Conservation (phyloP, 2,329 filamentous ascomycete species). For the Stagonosporopsis rhizophila region DNA sequence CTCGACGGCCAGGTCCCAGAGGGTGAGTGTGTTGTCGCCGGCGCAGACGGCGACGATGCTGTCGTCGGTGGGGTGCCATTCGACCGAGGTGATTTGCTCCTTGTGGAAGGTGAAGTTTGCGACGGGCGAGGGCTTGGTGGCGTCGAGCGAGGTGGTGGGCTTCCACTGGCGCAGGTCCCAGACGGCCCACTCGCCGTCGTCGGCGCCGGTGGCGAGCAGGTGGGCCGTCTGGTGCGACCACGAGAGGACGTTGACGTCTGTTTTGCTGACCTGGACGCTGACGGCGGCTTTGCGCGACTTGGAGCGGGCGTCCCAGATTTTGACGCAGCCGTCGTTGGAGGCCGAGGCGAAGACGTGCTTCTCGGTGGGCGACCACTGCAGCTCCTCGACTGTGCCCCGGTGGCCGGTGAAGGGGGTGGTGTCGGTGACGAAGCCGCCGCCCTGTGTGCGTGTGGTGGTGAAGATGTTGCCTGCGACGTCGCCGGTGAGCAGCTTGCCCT, state of each 20-base stretch:
- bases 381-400: conserved; percentile 84
- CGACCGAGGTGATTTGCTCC: conserved; percentile 92
- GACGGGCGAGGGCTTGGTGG: conserved; percentile 74
- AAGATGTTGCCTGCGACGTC: conserved; percentile 92
- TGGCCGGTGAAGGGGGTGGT: conserved; percentile 84
- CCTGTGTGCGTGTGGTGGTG: conserved; percentile 82
- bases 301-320: conserved; percentile 93
- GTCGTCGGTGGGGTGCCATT: conserved; percentile 98
- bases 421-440: conserved; percentile 89
- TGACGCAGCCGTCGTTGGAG: conserved; percentile 91
- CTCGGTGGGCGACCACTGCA: conserved; percentile 96
- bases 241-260: conserved; percentile 94
- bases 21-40: conserved; percentile 89
- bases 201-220: conserved; percentile 88
- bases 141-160: conserved; percentile 60
- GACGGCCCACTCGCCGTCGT: conserved; percentile 92
- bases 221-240: conserved; percentile 91
- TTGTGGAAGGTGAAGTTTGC: conserved; percentile 95
- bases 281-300: conserved; percentile 90
- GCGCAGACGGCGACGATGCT: conserved; percentile 92
- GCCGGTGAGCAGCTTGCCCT: conserved; percentile 87
- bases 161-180: conserved; percentile 99
- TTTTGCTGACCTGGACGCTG: conserved; percentile 80
- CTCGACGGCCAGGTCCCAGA: conserved; percentile 97
- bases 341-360: conserved; percentile 93